Conservation (phyloP, 805 yeast species). For the Lipomyces orientalis region DNA sequence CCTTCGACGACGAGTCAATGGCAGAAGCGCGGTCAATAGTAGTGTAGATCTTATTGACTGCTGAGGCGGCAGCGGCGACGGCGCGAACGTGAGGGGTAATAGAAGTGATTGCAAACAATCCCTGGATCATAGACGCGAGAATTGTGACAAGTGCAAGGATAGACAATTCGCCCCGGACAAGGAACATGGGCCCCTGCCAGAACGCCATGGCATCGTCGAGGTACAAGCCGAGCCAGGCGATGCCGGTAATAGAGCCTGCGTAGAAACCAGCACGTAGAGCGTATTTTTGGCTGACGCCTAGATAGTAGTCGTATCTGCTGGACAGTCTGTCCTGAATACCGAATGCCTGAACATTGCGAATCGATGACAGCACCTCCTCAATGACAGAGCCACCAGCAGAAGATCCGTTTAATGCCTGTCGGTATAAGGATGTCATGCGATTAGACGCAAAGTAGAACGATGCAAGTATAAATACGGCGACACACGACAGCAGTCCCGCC, state of each 20-base stretch:
- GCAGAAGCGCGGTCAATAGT: constrained; percentile 52
- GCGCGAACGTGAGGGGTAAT: constrained; percentile 51
- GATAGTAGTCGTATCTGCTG: constrained; percentile 43
- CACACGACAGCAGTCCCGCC: constrained; percentile 46
- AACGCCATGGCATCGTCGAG: constrained; percentile 50
- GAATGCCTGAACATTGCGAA: constrained; percentile 51
- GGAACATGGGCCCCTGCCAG: constrained; percentile 52
- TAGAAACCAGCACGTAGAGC: constrained; percentile 42
- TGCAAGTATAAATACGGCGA: constrained; percentile 44
- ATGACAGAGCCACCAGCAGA: constrained; percentile 46
- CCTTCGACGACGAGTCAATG: constrained; percentile 45
- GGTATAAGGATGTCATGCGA: constrained; percentile 38
- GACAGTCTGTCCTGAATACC: constrained; percentile 49
- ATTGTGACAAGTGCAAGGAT: constrained; percentile 48
- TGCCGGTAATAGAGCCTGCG: constrained; percentile 47
- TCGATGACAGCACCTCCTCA: constrained; percentile 50
- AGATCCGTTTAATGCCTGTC: constrained; percentile 25
- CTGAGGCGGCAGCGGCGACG: constrained; percentile 49
- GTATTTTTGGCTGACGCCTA: constrained; percentile 40
- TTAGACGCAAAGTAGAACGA: constrained; percentile 43
- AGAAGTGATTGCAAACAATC: constrained; percentile 48
- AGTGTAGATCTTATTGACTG: constrained; percentile 49
- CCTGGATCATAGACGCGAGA: constrained; percentile 42
- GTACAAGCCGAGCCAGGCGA: constrained; percentile 47
- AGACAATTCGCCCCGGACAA: constrained; percentile 44